Conservation (phyloP, 441 rosid genomes). For the Syzygium syzygioides region DNA sequence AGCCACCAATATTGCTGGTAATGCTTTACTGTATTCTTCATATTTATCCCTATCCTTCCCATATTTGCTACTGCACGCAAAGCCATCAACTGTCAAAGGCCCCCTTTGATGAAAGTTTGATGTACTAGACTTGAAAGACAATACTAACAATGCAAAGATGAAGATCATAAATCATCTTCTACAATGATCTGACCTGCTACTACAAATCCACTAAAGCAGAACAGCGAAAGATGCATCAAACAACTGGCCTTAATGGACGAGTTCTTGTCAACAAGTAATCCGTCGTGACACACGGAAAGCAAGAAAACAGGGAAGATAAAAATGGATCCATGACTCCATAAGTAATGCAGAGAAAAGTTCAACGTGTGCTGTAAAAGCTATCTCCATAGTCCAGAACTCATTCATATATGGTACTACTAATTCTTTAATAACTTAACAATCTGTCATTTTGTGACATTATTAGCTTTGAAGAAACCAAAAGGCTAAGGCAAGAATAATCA, state of each 20-base stretch:
- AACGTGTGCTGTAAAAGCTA: background rate
- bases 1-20: conserved; percentile 54
- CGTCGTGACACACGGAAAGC: background rate
- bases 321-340: background rate
- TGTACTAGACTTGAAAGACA: background rate
- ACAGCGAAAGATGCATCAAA: background rate
- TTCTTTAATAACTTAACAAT: background rate
- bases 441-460: background rate
- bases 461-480: background rate
- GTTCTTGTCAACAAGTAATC: background rate
- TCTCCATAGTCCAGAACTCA: background rate
- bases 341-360: background rate
- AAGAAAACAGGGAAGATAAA: background rate
- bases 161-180: background rate
- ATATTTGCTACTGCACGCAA: conserved; percentile 40
- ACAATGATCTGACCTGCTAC: background rate
- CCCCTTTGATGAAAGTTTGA: background rate
- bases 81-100: conserved; percentile 2
- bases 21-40: conserved; percentile 38
- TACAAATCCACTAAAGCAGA: background rate
- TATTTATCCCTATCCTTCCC: conserved; percentile 34
- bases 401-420: background rate
- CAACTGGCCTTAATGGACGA: background rate
- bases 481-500: background rate
- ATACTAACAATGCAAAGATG: background rate